Evolutionary conservation across 1,139 yeast genomes (phyloP).

Genomic region (Kurtzmaniella natalensis): DNA sequence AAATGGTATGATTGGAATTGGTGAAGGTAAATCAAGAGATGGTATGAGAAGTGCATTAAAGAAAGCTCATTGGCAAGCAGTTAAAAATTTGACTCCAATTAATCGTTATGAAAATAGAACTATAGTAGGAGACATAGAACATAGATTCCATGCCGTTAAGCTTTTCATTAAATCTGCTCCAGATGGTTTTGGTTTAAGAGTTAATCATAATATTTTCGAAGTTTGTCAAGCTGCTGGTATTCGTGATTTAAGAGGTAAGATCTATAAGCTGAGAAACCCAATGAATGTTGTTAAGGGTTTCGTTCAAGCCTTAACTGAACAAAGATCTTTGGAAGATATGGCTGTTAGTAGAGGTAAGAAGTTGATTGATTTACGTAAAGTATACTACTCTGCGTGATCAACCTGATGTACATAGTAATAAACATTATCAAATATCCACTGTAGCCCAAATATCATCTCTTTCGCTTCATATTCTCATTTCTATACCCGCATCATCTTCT

Average conservation of each 20-base stretch:
- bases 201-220: slow-evolving; percentile 86
- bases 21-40: slow-evolving; percentile 88
- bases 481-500: no score
- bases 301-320: slow-evolving; percentile 79
- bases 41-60: slow-evolving; percentile 73
- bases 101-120: slow-evolving; percentile 92
- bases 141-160: slow-evolving; percentile 84
- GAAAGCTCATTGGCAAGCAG: slow-evolving; percentile 93
- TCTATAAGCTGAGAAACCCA: slow-evolving; percentile 87
- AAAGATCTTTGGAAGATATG: slow-evolving; percentile 78
- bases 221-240: slow-evolving; percentile 94
- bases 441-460: no score
- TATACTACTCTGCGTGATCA: slow-evolving; percentile 61
- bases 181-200: slow-evolving; percentile 91
- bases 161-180: slow-evolving; percentile 83
- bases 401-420: background rate
- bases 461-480: no score
- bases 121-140: slow-evolving; percentile 76
- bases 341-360: slow-evolving; percentile 94
- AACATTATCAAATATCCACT: no score
- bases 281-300: slow-evolving; percentile 94
- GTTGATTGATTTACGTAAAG: slow-evolving; percentile 86
- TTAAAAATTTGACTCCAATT: slow-evolving; percentile 74
- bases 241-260: slow-evolving; percentile 86
- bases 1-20: slow-evolving; percentile 91